Base-by-base conservation (phyloP, 2,329 filamentous ascomycete genomes). In the Fusarium goolgardi region DNA sequence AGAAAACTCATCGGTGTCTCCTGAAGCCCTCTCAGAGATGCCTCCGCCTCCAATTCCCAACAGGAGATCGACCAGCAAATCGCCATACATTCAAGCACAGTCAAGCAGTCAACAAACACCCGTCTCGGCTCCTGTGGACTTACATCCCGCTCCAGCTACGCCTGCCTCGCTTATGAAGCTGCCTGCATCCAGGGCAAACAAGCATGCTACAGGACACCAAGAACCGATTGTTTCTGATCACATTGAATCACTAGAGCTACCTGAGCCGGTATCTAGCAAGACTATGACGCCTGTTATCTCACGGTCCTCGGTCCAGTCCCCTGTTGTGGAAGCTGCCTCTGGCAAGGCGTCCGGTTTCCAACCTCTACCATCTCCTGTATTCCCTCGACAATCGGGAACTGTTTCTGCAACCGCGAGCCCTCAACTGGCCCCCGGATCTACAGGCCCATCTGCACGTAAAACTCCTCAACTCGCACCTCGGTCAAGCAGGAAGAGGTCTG, bases 151-250 rank as follows among this genome's bases (percentile, higher is more conserved):
- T 71, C 87, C 88, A 46, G 82, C 80, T 71, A 87, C 89, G 53
- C 92, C 92, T 1, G 93, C 94, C 11, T 97, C 94, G 9, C 80
- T 97, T 60, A 97, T 97, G 91, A 91, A 88, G 72, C 83, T 95
- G 43, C 85, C 84, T 5, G 83, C 85, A 27, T 86, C 86, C 72
- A 82, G 82, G 71, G 78, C 81, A 53, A 86, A 85, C 65, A 83
- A 82, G 31, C 65, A 69, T 16, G 78, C 83, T 31, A 74, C 79
- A 63, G 76, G 76, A 62, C 70, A 77, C 69, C 76, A 80, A 25
- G 83, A 83, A 18, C 76, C 80, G 4, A 76, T 79, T 20, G 79
- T 81, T 29, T 81, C 82, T 5, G 86, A 88, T 35, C 81, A 84
- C 41, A 88, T 88, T 43, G 86, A 88, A 64, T 84, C 78, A 5